Evolutionary conservation across 1,284 basidiomycete genomes (phyloP), one percentile per base, ranked within the genome.

Genomic region (Puccinia triticina): DNA sequence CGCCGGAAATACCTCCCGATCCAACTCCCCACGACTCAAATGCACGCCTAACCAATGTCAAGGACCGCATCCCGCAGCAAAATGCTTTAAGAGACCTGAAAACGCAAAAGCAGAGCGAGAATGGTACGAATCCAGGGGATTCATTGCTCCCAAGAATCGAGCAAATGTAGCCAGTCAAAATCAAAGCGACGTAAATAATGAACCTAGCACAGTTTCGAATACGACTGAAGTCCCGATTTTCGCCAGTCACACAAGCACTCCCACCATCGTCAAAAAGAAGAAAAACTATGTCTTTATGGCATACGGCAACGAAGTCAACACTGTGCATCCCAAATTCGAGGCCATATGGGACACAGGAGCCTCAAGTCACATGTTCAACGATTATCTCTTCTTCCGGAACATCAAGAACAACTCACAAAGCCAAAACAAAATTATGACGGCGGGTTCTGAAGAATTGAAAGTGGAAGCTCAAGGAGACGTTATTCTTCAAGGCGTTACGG

Each of bases 311-410:
- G n/a, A n/a, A n/a, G n/a, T n/a, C n/a, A n/a, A n/a, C n/a, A n/a
- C n/a, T n/a, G n/a, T n/a, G n/a, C n/a, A n/a, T n/a, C n/a, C n/a
- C n/a, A n/a, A n/a, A n/a, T n/a, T n/a, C n/a, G n/a, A n/a, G n/a
- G n/a, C n/a, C n/a, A n/a, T n/a, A n/a, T n/a, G n/a, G n/a, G n/a
- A n/a, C n/a, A 16, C 73, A 11, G 73, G 73, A 16, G 53, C 73
- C 26, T 75, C 48, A 3, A 50, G 55, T 21, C 48, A 75, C 18
- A 75, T 75, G 73, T 75, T 75, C 55, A 75, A 75, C 23, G 29
- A 75, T 14, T 53, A 55, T 11, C 16, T 12, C 12, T 75, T 75
- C 43, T 75, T 75, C 53, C 23, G 57, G n/a, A 75, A 50, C 12
- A 7, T 75, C 29, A 57, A 29, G 1, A 48, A 48, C 11, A 48